Evolutionary conservation across 768 basidiomycete species (phyloP).

Genomic region (Tricholoma saponaceum): DNA sequence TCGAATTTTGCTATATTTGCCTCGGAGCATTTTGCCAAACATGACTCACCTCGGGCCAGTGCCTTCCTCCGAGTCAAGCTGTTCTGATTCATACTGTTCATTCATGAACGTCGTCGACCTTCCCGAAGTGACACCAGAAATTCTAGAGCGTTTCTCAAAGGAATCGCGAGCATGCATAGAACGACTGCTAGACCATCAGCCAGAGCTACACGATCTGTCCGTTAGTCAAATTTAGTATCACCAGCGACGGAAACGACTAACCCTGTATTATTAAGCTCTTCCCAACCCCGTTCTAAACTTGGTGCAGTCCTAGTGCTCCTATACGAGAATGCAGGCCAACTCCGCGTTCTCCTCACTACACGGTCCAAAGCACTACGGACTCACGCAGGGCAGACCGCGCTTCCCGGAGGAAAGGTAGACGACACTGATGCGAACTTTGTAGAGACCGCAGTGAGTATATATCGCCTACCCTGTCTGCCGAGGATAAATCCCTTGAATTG

Average conservation of each 20-base stretch:
- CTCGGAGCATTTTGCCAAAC: background rate
- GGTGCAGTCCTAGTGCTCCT: constrained; percentile 80
- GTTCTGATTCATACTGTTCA: too few relatives aligned
- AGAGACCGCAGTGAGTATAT: constrained; percentile 60
- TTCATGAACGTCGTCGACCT: constrained; percentile 1
- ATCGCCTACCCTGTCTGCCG: background rate
- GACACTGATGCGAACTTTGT: constrained; percentile 56
- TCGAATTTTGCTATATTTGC: too few relatives aligned
- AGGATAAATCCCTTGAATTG: background rate
- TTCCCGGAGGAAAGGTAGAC: constrained; percentile 81
- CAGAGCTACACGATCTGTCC: constrained; percentile 48
- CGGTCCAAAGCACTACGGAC: constrained; percentile 71
- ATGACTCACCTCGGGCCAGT: background rate
- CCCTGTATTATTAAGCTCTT: constrained; percentile 20
- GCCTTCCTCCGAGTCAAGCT: too few relatives aligned
- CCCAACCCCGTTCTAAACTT: constrained; percentile 37
- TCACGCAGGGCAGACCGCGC: constrained; percentile 78
- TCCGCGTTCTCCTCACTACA: constrained; percentile 83
- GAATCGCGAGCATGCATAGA: constrained; percentile 31
- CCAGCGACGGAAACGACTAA: constrained; percentile 11
- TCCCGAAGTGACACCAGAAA: constrained; percentile 13
- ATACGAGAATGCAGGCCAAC: constrained; percentile 61
- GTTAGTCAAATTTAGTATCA: constrained; percentile 28
- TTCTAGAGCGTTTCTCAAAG: constrained; percentile 22
- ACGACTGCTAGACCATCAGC: constrained; percentile 30